These are phyloP conservation scores for Gossypium rotundifolium DNA, from an alignment of 345 rosid genomes.

Conservation along the genomic window DNA sequence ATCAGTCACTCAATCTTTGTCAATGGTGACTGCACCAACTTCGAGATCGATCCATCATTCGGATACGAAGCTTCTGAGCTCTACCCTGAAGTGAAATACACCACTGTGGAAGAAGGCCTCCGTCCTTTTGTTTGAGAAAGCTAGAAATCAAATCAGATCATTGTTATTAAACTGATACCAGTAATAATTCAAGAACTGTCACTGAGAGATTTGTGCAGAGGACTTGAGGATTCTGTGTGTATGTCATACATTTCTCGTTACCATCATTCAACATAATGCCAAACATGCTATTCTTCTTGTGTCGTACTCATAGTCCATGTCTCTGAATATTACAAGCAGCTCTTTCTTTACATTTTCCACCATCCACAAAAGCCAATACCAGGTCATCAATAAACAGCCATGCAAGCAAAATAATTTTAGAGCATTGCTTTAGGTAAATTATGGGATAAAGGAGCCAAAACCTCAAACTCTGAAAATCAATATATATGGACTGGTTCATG, in stretches of 20 bases:
- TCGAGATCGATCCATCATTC: slow-evolving; percentile 56
- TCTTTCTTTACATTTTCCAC: background rate
- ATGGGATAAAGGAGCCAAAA: background rate
- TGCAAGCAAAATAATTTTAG: background rate
- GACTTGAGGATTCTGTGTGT: background rate
- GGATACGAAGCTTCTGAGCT: slow-evolving; percentile 79
- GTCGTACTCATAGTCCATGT: background rate
- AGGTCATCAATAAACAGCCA: background rate
- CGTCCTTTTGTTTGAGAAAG: slow-evolving; percentile 36
- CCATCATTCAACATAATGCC: background rate
- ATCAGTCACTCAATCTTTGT: slow-evolving; percentile 56
- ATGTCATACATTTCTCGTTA: background rate
- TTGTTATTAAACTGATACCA: background rate
- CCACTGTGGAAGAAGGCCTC: slow-evolving; percentile 63
- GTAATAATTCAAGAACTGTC: background rate
- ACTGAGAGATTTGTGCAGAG: background rate
- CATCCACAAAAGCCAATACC: background rate
- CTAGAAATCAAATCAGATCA: background rate
- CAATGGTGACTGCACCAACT: slow-evolving; percentile 64
- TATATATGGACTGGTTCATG: no score
- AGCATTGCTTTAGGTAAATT: background rate
- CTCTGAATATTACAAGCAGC: background rate
- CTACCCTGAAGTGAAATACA: slow-evolving; percentile 69
- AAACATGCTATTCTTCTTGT: background rate
- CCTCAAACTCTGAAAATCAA: no score